A percentile compares a stretch with the other conserved stretches of the same genome.
phyloP scores from a whole-genome alignment of 805 yeast genomes.

The Spathaspora passalidarum region DNA sequence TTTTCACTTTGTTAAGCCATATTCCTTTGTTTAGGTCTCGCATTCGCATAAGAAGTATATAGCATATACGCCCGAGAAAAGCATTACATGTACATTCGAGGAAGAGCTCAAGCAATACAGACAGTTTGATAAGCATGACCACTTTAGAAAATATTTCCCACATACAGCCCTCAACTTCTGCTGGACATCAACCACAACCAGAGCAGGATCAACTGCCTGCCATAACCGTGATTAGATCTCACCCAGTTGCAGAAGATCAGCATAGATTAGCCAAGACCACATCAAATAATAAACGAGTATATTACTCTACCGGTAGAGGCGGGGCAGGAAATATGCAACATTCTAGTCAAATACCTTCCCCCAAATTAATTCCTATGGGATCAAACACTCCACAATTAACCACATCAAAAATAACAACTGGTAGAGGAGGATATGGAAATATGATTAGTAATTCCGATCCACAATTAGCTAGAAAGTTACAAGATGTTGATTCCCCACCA shows the following conservation, averaged over 20 bases:
- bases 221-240: constrained; percentile 5
- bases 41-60: neutral
- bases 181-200: constrained; percentile 7
- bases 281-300: constrained; percentile 25
- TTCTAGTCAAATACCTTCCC: constrained; percentile 44
- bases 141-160: constrained; percentile 15
- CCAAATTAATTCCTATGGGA: constrained; percentile 56
- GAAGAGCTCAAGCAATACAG: constrained; percentile 21
- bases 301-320: constrained; percentile 73
- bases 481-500: constrained; percentile 53
- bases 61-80: neutral
- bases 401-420: constrained; percentile 60
- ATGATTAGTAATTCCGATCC: constrained; percentile 65
- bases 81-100: neutral
- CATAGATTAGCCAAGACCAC: constrained; percentile 2
- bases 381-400: constrained; percentile 58
- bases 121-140: constrained; percentile 12
- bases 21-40: neutral
- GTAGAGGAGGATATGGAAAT: constrained; percentile 79
- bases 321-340: constrained; percentile 69
- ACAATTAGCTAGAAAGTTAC: constrained; percentile 56
- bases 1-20: too few species aligned
- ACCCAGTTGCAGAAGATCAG: neutral
- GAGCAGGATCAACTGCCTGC: constrained; percentile 7
- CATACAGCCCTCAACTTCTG: neutral